Evolutionary conservation across 352 stramenopile species (phyloP).

Genomic region (Pythium dissotocum): DNA sequence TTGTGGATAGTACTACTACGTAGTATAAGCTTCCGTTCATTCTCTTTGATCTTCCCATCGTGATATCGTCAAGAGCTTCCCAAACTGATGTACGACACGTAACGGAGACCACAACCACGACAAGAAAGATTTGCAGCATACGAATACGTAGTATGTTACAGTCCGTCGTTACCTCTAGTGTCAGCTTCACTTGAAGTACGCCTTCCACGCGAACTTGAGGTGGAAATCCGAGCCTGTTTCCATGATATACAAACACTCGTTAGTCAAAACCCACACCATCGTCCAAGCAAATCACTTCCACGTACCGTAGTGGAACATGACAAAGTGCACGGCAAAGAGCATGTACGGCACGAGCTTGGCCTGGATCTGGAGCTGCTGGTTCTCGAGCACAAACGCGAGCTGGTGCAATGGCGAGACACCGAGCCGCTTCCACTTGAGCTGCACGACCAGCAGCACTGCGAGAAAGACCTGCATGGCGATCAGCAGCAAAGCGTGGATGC

Average conservation of each 20-base stretch:
- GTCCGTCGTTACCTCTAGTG: no score
- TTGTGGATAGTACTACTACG: no score
- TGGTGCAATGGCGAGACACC: slow-evolving; percentile 9
- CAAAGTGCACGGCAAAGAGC: slow-evolving; percentile 10
- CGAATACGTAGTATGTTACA: no score
- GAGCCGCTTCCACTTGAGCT: slow-evolving; percentile 1
- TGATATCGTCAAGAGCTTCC: no score
- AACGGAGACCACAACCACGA: no score
- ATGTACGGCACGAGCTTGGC: slow-evolving; percentile 14
- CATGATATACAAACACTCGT: background rate
- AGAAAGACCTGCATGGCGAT: slow-evolving; percentile 1
- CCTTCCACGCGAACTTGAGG: slow-evolving; percentile 2
- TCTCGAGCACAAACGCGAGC: slow-evolving; percentile 22
- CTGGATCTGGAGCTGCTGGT: slow-evolving; percentile 17
- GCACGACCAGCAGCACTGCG: background rate
- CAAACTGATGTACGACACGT: no score
- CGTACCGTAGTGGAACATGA: slow-evolving; percentile 20
- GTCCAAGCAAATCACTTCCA: background rate
- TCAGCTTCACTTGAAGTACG: background rate
- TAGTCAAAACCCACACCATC: background rate
- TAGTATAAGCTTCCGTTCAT: no score
- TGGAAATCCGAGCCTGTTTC: slow-evolving; percentile 12
- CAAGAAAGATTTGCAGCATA: no score
- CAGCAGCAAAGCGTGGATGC: background rate
- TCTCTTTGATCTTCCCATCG: no score